Evolutionary conservation across 1,139 yeast genomes (phyloP), one percentile per base, ranked within the genome.

Genomic region (Hansenula sp.): DNA sequence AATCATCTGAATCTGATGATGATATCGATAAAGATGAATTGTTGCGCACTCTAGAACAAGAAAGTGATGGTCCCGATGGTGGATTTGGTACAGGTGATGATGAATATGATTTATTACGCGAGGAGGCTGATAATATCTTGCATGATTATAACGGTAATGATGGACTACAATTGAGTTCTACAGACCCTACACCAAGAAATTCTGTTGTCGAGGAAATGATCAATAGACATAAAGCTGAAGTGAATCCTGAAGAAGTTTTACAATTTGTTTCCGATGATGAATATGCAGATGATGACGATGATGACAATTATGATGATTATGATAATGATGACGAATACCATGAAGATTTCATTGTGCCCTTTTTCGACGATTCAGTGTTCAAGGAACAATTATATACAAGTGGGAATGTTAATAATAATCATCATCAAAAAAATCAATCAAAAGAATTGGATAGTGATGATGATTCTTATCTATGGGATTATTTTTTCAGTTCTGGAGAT

Each of bases 1-100:
- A 57, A 27, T 47, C 51, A 24, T 54, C 59, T 8, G 70, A 66
- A 31, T 80, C 89, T 0, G 90, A 83, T 47, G 87, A 81, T 57
- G 88, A 83, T 56, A 79, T 84, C 49, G 90, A 84, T 59, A 85
- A 82, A 55, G 84, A 83, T 53, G 86, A 81, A 50, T 71, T 84
- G 47, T 72, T 84, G 45, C 84, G 84, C 36, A 81, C 89, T 0
- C 67, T 81, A 41, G 85, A 81, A 52, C 85, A 81, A 19, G 87
- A 82, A 55, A 77, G 61, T 37, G 66, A 60, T 37, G 70, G 61
- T 16, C 49, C 62, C 4, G 68, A 72, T 38, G 67, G 70, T 44
- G 76, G 81, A 2, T 52, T 77, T 40, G 82, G 74, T 25, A 74
- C 82, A 19, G 65, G 72, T 41, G 81, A 77, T 42, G 86, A 80